Evolutionary conservation across 164 flowering plant genomes (phyloP).

Genomic region (Nymphaea colorata): DNA sequence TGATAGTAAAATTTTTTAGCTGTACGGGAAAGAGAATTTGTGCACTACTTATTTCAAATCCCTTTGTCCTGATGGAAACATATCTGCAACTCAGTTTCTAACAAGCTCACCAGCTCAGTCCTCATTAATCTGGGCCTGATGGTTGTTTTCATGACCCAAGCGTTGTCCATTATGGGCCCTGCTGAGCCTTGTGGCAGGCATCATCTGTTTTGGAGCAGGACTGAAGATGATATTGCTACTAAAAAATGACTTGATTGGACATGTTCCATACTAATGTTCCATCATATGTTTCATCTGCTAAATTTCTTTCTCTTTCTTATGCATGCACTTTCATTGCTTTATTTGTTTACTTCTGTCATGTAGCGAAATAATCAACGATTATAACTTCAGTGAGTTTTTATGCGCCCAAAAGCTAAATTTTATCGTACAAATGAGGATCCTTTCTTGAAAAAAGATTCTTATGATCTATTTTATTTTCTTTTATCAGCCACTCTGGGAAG

Average conservation of each 20-base stretch:
- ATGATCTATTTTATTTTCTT: background rate
- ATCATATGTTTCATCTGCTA: background rate
- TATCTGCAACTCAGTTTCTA: conserved; percentile 53
- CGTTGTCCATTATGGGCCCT: no score
- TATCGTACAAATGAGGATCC: background rate
- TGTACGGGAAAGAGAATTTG: background rate
- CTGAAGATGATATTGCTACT: background rate
- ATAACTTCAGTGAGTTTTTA: no score
- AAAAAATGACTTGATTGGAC: background rate
- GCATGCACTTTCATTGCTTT: background rate
- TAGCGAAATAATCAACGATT: no score
- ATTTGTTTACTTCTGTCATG: background rate
- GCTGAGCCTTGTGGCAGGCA: background rate
- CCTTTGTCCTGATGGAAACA: conserved; percentile 42
- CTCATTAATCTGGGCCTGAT: conserved; percentile 1
- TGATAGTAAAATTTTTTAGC: background rate
- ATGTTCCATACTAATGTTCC: background rate
- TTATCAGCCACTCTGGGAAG: conserved; percentile 42
- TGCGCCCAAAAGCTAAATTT: background rate
- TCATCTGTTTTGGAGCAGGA: background rate
- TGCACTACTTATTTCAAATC: conserved; percentile 14
- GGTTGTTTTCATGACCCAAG: no score
- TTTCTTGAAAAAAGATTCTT: background rate
- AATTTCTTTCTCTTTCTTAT: background rate
- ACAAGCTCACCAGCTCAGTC: conserved; percentile 55